Percentiles rank a stretch among this genome's conserved stretches.
These are phyloP conservation scores for Coniella lustricola DNA, from an alignment of 2,329 filamentous ascomycete species.

Conservation along the genomic window DNA sequence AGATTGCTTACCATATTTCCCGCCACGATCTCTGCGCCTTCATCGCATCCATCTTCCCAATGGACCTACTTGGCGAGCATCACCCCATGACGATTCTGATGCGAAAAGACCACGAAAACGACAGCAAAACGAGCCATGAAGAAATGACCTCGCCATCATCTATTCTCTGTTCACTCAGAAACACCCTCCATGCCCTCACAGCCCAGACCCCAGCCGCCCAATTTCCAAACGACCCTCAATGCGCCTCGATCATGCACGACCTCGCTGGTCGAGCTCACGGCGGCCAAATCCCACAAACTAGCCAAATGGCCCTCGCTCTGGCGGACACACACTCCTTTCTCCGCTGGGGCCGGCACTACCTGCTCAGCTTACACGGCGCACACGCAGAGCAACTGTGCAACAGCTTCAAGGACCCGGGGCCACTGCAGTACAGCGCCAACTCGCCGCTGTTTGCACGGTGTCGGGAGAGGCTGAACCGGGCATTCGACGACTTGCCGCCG, in stretches of 20 bases:
- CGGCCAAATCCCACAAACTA: constrained; percentile 19
- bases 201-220: constrained; percentile 28
- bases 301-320: constrained; percentile 46
- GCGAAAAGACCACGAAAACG: not conserved
- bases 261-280: constrained; percentile 31
- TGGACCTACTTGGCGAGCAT: constrained; percentile 33
- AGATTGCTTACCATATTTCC: constrained; percentile 45
- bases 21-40: constrained; percentile 44
- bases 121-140: constrained; percentile 9
- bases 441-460: constrained; percentile 46
- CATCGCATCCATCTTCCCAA: constrained; percentile 37
- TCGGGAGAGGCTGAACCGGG: constrained; percentile 40
- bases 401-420: constrained; percentile 55
- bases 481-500: constrained; percentile 40
- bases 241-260: constrained; percentile 42
- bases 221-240: constrained; percentile 30
- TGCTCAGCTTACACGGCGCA: constrained; percentile 48
- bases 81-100: not conserved
- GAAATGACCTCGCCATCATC: not conserved
- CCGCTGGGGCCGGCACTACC: constrained; percentile 52
- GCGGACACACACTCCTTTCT: constrained; percentile 29
- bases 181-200: constrained; percentile 27
- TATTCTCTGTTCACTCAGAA: not conserved
- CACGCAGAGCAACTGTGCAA: constrained; percentile 53
- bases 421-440: constrained; percentile 43